phyloP scores from a whole-genome alignment of 352 stramenopile genomes.

The Pythium myriotylum region DNA sequence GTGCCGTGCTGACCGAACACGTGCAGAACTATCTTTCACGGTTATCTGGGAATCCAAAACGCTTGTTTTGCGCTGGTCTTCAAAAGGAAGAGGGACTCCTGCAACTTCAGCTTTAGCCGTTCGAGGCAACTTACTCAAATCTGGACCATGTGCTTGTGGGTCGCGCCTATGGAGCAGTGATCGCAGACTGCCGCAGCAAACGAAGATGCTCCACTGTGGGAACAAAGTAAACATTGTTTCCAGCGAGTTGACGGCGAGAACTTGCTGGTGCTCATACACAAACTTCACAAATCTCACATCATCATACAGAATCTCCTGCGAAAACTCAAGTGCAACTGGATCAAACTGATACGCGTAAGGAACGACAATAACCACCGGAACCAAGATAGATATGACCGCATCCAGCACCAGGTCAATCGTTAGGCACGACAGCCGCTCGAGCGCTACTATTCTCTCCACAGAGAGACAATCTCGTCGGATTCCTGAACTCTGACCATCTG shows the following conservation, averaged over 20 bases:
- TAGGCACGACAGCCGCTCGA: constrained; percentile 26
- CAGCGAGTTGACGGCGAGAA: constrained; percentile 24
- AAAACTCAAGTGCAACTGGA: constrained; percentile 28
- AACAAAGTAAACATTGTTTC: constrained; percentile 17
- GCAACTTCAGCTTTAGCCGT: too few species aligned
- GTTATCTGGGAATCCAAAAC: too few species aligned
- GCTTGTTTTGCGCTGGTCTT: too few species aligned
- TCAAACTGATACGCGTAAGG: constrained; percentile 36
- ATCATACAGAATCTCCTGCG: constrained; percentile 32
- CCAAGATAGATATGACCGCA: constrained; percentile 17
- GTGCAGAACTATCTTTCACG: neutral
- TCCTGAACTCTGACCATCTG: neutral
- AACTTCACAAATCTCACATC: constrained; percentile 43
- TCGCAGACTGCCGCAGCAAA: constrained; percentile 4
- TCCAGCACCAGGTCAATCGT: constrained; percentile 28
- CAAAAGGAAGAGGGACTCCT: too few species aligned
- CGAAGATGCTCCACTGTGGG: constrained; percentile 22
- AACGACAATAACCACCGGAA: constrained; percentile 34
- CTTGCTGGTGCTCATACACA: constrained; percentile 41
- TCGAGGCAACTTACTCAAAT: too few species aligned
- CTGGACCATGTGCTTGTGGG: too few species aligned
- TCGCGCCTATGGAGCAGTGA: neutral
- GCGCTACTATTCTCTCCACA: neutral
- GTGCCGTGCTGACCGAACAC: neutral
- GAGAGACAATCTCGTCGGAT: neutral